Base-by-base conservation (phyloP, 176 grass and related monocot genomes). In the Chloris gayana region DNA sequence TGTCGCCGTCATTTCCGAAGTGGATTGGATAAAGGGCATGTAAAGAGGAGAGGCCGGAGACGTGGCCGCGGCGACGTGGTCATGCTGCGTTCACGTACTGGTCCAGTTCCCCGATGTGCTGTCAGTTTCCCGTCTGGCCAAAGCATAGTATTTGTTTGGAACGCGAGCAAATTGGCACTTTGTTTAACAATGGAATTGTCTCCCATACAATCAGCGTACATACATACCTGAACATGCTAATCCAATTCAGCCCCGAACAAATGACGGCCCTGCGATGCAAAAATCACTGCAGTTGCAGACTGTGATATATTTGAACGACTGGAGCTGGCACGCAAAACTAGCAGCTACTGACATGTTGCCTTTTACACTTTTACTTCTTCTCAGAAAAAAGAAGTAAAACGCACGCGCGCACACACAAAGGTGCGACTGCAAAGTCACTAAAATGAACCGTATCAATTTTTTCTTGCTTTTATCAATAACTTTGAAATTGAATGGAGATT, bases 31-130 rank as follows among this genome's bases (percentile, higher is more conserved):
- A 88, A 82, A 77, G 77, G 30, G 5, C 2, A 9, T n/a, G 37
- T 15, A 22, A 19, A 50, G 81, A 65, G 21, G 71, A 49, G 70
- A 34, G 45, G 70, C 5, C n/a, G 67, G 18, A 72, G 68, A 75
- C 83, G 83, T 76, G 85, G 85, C 75, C 69, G 69, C 83, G 49
- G 6, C 64, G 74, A 88, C 74, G 86, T 88, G 86, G 74, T 29
- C 22, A 1, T 4, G 27, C 73, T 19, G 26, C 1, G 22, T 88
- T 77, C 80, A 83, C 80, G 30, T 63, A 61, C 29, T 19, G 30
- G 31, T 74, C 50, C 69, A 44, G 13, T 54, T 38, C 21, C 25
- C 13, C 0, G 4, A 54, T 68, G 46, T 70, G 56, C 56, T 26
- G 54, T 51, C 49, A 19, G 3, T 18, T 18, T 51, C 15, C 46